Percentiles rank a stretch among this genome's conserved stretches.
Evolutionary conservation across 1,139 yeast genomes (phyloP).

Genomic region (Tardiomyces depauwii): DNA sequence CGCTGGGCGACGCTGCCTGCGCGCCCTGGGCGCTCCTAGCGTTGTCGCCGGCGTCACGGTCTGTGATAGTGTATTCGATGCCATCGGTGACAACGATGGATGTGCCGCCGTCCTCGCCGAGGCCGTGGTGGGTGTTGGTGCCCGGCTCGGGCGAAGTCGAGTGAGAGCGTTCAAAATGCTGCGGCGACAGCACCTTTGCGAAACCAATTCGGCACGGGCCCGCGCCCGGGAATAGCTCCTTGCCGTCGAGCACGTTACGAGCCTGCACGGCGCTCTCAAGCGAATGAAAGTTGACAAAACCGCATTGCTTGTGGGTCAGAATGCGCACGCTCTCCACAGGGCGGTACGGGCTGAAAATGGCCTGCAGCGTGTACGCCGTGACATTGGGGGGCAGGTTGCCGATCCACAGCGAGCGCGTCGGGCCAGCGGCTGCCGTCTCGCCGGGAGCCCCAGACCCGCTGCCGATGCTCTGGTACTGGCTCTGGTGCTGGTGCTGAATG

Average conservation of each 20-base stretch:
- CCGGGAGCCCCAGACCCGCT: conserved; percentile 2
- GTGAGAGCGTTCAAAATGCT: neutral
- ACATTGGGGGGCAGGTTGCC: conserved; percentile 59
- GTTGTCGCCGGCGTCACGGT: conserved; percentile 4
- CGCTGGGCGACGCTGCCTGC: neutral
- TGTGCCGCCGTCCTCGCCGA: neutral
- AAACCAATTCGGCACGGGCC: conserved; percentile 32
- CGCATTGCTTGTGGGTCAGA: conserved; percentile 39
- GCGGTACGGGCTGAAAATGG: conserved; percentile 44
- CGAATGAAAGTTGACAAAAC: conserved; percentile 61
- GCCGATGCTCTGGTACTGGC: neutral
- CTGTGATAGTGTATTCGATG: conserved; percentile 10
- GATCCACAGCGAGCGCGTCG: conserved; percentile 65
- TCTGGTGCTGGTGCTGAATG: conserved; percentile 2
- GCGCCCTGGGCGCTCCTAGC: neutral
- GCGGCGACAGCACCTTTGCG: conserved; percentile 21
- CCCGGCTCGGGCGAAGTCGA: neutral
- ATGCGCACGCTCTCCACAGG: conserved; percentile 48
- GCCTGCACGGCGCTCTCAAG: conserved; percentile 72
- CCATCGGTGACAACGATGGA: neutral
- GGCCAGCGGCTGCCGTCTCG: conserved; percentile 25
- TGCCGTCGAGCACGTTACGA: conserved; percentile 64
- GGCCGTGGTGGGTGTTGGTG: neutral
- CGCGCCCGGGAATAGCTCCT: conserved; percentile 66
- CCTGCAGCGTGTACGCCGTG: conserved; percentile 34